Conservation (phyloP, 2,329 filamentous ascomycete species). For the Xylariaceae sp. region DNA sequence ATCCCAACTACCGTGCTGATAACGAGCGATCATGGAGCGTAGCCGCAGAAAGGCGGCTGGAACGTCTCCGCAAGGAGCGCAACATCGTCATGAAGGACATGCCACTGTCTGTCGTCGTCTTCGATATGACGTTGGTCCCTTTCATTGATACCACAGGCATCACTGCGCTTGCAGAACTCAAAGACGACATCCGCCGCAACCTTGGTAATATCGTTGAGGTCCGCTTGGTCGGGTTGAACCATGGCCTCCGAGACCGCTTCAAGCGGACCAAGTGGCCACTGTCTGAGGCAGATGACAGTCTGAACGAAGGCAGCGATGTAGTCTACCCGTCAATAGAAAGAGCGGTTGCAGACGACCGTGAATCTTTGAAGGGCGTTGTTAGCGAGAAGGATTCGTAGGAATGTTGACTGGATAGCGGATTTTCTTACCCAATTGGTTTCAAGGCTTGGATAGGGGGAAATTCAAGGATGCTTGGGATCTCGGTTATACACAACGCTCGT, state of each 20-base stretch:
- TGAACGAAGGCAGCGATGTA: conserved; percentile 23
- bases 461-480: too few relatives aligned
- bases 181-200: conserved; percentile 30
- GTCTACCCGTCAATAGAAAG: conserved; percentile 29
- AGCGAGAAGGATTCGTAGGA: conserved; percentile 26
- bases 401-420: too few relatives aligned
- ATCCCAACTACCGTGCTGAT: conserved; percentile 19
- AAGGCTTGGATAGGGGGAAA: too few relatives aligned
- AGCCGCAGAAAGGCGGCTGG: conserved; percentile 26
- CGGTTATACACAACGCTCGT: too few relatives aligned
- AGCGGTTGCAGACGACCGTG: conserved; percentile 30
- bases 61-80: conserved; percentile 25
- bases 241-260: conserved; percentile 24
- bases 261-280: conserved; percentile 27
- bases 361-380: conserved; percentile 27
- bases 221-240: conserved; percentile 26
- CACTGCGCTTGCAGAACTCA: conserved; percentile 31
- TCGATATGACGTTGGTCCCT: conserved; percentile 28
- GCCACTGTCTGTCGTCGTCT: conserved; percentile 29
- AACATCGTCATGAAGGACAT: conserved; percentile 23
- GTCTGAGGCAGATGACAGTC: conserved; percentile 23
- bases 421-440: too few relatives aligned
- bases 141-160: conserved; percentile 33
- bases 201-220: conserved; percentile 28
- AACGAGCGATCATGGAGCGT: conserved; percentile 32